Base-by-base conservation (phyloP, 1,284 basidiomycete species). In the Naganishia albida region DNA sequence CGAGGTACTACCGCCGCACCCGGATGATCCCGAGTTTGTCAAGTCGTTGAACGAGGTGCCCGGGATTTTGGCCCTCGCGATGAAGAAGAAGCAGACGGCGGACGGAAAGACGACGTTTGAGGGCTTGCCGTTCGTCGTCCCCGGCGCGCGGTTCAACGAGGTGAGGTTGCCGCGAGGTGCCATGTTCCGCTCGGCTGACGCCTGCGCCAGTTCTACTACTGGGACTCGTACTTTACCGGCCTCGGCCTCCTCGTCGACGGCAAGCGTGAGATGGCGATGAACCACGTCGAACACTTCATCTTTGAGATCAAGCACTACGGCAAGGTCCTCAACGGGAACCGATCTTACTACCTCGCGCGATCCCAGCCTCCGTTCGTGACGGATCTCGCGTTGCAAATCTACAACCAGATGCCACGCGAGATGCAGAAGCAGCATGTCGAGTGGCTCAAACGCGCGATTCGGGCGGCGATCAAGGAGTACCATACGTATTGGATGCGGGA, bases 231-330 rank as follows among this genome's bases (percentile, higher is more conserved):
- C 82, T 96, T 96, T 77, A 93, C 95, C 74, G 85, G 90, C 15
- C 86, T 99, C 28, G 95, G 95, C 39, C 85, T 99, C 7, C 86
- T 99, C 23, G 91, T 97, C 26, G 95, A 99, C 77, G 93, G 92
- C 30, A 88, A 93, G 73, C 85, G 96, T 46, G 86, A 88, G 69
- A 90, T 98, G 84, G 95, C 95, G 8, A 92, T 93, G 80, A 91
- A 91, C 71, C 94, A 96, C 85, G 93, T 98, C 53, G 95, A 98
- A 69, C 95, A 99, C 78, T 99, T 97, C 81, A 90, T 97, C 74
- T 99, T 99, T 77, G 92, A 99, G 83, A 97, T 99, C 83, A 92
- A 88, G 80, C 91, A 97, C 81, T 97, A 97, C 77, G 89, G 90
- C 82, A 97, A 95, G 78, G 79, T 82, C 26, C 65, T 80, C 48